These are phyloP conservation scores for Ophiocytium majus DNA, from an alignment of 352 stramenopile species.

Conservation along the genomic window DNA sequence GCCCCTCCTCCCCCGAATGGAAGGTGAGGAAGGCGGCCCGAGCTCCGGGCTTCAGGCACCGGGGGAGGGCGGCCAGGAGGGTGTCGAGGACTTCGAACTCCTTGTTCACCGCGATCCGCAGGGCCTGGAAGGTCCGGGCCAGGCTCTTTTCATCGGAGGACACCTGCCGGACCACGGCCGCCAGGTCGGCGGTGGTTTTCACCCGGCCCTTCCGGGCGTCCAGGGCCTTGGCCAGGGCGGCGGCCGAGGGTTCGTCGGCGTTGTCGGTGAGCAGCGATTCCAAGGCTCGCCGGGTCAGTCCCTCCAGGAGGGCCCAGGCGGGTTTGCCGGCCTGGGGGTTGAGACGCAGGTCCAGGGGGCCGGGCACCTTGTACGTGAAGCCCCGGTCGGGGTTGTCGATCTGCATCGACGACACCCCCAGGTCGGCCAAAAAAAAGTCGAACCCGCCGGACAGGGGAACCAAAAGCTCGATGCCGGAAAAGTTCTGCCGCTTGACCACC, in stretches of 20 bases:
- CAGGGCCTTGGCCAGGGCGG: no score
- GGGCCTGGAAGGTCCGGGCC: slow-evolving; percentile 70
- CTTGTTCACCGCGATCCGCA: slow-evolving; percentile 67
- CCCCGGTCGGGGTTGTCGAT: slow-evolving; percentile 65
- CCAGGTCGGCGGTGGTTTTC: no score
- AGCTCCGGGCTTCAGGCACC: background rate
- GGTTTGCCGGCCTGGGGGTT: slow-evolving; percentile 1
- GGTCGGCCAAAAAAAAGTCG: slow-evolving; percentile 71
- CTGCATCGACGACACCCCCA: slow-evolving; percentile 76
- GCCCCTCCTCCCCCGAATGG: background rate
- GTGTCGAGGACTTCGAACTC: slow-evolving; percentile 19
- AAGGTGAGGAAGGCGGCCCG: background rate
- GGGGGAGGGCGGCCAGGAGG: background rate
- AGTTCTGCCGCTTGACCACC: background rate
- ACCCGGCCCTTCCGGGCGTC: no score
- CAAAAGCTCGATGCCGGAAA: background rate
- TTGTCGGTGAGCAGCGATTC: background rate
- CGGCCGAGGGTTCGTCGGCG: slow-evolving; percentile 16
- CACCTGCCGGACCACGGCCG: no score
- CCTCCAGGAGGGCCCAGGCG: slow-evolving; percentile 6
- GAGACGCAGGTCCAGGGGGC: slow-evolving; percentile 77
- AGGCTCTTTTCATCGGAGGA: slow-evolving; percentile 60
- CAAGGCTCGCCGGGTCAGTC: background rate
- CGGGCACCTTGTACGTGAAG: slow-evolving; percentile 73
- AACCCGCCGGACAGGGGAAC: background rate